These are phyloP conservation scores for Pythium insidiosum DNA, from an alignment of 352 stramenopile species.

Conservation along the genomic window DNA sequence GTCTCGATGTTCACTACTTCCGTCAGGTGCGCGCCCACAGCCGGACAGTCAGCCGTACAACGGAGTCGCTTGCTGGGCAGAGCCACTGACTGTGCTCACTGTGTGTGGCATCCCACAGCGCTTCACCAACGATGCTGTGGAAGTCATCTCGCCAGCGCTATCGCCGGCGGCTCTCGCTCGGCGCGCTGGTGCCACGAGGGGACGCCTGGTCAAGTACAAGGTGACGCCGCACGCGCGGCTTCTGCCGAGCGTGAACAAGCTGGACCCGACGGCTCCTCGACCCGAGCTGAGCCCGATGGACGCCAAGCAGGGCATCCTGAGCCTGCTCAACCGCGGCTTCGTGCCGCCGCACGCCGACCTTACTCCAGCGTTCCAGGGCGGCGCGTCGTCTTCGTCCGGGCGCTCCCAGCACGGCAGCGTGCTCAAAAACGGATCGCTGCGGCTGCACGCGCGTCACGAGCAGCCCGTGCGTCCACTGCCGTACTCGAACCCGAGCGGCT, in stretches of 20 bases:
- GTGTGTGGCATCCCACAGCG: neutral
- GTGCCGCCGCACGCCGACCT: slow-evolving; percentile 49
- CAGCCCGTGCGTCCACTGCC: slow-evolving; percentile 33
- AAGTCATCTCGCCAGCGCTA: neutral
- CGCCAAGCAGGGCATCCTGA: slow-evolving; percentile 50
- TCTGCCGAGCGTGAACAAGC: slow-evolving; percentile 65
- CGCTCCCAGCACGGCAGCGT: slow-evolving; percentile 22
- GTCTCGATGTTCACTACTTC: slow-evolving; percentile 12
- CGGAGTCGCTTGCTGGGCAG: neutral
- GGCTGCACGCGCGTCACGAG: slow-evolving; percentile 52
- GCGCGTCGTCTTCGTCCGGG: neutral
- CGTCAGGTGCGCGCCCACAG: neutral
- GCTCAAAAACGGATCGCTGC: slow-evolving; percentile 39
- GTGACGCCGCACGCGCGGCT: slow-evolving; percentile 40
- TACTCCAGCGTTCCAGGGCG: slow-evolving; percentile 46
- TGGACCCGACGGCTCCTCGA: slow-evolving; percentile 36
- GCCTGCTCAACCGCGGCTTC: slow-evolving; percentile 65
- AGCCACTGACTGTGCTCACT: too few species aligned
- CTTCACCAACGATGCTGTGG: neutral
- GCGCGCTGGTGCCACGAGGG: too few species aligned
- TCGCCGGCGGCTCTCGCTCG: too few species aligned
- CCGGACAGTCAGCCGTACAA: neutral
- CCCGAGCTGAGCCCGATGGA: slow-evolving; percentile 53
- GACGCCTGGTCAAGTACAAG: slow-evolving; percentile 44
- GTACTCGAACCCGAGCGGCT: slow-evolving; percentile 56